These are phyloP conservation scores for Penicillium nordicum DNA, from an alignment of 2,329 filamentous ascomycete genomes.

Conservation along the genomic window DNA sequence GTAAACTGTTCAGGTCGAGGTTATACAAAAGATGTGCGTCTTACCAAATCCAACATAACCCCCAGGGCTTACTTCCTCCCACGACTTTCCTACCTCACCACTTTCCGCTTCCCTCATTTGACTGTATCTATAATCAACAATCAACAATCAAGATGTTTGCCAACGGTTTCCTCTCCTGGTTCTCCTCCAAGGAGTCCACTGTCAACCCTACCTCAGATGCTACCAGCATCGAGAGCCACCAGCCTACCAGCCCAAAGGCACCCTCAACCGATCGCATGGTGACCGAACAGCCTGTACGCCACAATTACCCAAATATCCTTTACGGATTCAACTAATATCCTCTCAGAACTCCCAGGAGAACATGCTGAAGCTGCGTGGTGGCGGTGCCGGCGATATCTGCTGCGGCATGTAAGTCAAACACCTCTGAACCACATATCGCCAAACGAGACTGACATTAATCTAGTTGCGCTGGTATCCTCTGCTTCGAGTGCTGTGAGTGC, in stretches of 20 bases:
- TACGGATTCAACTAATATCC: neutral
- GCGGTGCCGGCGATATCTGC: slow-evolving; percentile 30
- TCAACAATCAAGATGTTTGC: slow-evolving; percentile 16
- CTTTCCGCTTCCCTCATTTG: neutral
- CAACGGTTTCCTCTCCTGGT: slow-evolving; percentile 23
- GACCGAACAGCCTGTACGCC: slow-evolving; percentile 25
- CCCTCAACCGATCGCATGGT: slow-evolving; percentile 19
- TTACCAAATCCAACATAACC: neutral
- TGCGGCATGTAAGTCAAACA: slow-evolving; percentile 30
- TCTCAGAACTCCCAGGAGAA: slow-evolving; percentile 19
- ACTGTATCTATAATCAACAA: neutral
- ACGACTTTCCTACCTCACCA: neutral
- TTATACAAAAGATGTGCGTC: neutral
- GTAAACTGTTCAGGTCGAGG: neutral
- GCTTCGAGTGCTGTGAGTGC: slow-evolving; percentile 33
- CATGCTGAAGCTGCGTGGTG: slow-evolving; percentile 30
- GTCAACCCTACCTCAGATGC: slow-evolving; percentile 18
- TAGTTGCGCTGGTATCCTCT: slow-evolving; percentile 31
- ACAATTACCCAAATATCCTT: too few species aligned
- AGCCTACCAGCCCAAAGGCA: slow-evolving; percentile 27
- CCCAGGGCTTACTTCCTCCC: neutral
- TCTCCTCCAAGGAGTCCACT: slow-evolving; percentile 24
- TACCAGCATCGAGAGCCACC: slow-evolving; percentile 24
- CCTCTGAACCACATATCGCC: neutral
- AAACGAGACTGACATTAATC: slow-evolving; percentile 1